A percentile compares a stretch with the other conserved stretches of the same genome.
phyloP scores from a whole-genome alignment of 257 asterid genomes.

The Primulina huaijiensis region DNA sequence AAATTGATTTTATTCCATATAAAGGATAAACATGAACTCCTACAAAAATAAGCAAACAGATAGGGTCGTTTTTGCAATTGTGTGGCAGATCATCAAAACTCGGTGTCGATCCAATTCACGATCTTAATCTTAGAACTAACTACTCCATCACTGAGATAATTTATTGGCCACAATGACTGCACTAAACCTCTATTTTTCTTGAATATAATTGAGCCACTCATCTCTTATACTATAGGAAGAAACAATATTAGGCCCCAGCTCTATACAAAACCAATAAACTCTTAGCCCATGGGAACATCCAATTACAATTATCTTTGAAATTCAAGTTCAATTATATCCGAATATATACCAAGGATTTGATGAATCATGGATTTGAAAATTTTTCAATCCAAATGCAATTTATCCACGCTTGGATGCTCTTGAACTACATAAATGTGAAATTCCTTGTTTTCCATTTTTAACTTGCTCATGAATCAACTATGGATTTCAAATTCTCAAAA shows the following conservation, averaged over 20 bases:
- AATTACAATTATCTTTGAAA: not conserved
- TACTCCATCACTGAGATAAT: not conserved
- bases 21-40: not conserved
- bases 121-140: not conserved
- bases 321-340: not conserved
- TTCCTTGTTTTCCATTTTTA: not conserved
- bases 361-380: too few species aligned
- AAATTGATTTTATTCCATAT: not conserved
- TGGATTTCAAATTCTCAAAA: not conserved
- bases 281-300: too few species aligned
- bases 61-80: not conserved
- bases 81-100: not conserved
- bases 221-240: not conserved
- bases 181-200: not conserved
- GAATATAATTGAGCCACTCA: not conserved
- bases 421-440: too few species aligned
- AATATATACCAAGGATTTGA: too few species aligned
- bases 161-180: not conserved
- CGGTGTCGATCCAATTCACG: not conserved
- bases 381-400: too few species aligned
- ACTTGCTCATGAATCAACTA: not conserved
- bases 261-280: too few species aligned
- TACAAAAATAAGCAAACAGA: not conserved
- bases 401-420: too few species aligned
- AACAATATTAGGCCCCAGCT: too few species aligned